A percentile compares a stretch with the other conserved stretches of the same genome.
Evolutionary conservation across 164 flowering plant species (phyloP).

Genomic region (Vitis riparia): DNA sequence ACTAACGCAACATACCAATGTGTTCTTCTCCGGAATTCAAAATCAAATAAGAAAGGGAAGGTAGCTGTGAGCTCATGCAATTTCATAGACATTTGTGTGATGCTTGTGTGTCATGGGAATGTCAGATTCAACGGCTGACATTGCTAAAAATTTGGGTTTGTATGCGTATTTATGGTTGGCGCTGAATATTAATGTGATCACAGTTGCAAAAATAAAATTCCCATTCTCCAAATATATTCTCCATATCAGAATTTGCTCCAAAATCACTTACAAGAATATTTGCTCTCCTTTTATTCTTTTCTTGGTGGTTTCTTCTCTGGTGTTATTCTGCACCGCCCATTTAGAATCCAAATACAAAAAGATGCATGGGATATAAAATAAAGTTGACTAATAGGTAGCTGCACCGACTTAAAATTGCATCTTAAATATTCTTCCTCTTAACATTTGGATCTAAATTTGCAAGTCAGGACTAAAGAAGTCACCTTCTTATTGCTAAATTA

Average conservation of each 20-base stretch:
- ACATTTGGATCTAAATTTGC: too few relatives aligned
- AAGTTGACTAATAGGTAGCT: slow-evolving; percentile 4
- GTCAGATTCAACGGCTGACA: too few relatives aligned
- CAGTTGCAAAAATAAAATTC: slow-evolving; percentile 1
- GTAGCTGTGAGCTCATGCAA: background rate
- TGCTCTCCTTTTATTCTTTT: background rate
- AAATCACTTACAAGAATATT: slow-evolving; percentile 11
- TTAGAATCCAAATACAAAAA: slow-evolving; percentile 3
- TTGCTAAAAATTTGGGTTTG: too few relatives aligned
- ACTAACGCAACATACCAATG: too few relatives aligned
- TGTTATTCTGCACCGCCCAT: slow-evolving; percentile 11
- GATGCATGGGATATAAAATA: background rate
- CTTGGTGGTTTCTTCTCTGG: slow-evolving; percentile 11
- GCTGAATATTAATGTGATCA: background rate
- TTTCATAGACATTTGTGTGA: background rate
- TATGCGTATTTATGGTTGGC: background rate
- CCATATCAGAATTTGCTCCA: slow-evolving; percentile 15
- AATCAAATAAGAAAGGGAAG: background rate
- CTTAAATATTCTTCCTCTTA: too few relatives aligned
- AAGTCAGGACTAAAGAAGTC: too few relatives aligned
- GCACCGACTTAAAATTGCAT: too few relatives aligned
- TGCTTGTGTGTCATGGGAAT: background rate
- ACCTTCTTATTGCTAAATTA: too few relatives aligned
- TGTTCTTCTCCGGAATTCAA: too few relatives aligned
- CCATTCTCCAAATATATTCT: slow-evolving; percentile 14